Conservation (phyloP, 495 filamentous ascomycete species). For the Xylaria longipes region DNA sequence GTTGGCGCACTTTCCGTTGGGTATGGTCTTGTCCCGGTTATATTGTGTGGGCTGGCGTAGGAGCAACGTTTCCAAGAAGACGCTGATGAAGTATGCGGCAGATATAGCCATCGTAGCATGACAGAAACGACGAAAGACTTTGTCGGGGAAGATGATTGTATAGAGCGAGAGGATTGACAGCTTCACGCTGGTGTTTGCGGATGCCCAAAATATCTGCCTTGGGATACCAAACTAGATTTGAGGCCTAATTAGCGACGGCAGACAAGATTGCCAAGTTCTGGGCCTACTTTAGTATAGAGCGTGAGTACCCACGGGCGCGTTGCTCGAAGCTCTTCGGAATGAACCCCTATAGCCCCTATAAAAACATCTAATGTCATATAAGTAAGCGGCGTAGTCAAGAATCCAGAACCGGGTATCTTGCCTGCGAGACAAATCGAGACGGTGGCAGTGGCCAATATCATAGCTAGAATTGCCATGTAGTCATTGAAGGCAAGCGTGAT, state of each 20-base stretch:
- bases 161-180: conserved; percentile 25
- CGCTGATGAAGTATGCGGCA: background rate
- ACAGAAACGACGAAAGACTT: background rate
- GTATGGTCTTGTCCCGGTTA: conserved; percentile 10
- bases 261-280: background rate
- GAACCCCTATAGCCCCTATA: background rate
- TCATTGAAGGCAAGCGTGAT: background rate
- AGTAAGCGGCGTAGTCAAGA: background rate
- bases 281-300: background rate
- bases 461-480: conserved; percentile 6
- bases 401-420: background rate
- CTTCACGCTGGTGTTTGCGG: conserved; percentile 23
- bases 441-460: background rate
- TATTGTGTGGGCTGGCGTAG: background rate
- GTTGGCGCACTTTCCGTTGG: background rate
- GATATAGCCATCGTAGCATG: background rate
- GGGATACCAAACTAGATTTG: conserved; percentile 31
- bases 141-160: conserved; percentile 5
- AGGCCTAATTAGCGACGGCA: background rate
- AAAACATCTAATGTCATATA: background rate
- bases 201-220: conserved; percentile 30
- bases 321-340: background rate
- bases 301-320: background rate
- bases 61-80: conserved; percentile 2
- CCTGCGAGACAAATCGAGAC: background rate